Percentiles rank a stretch among this genome's conserved stretches.
phyloP scores from a whole-genome alignment of 352 stramenopile genomes.

The Pythium scleroteichum region DNA sequence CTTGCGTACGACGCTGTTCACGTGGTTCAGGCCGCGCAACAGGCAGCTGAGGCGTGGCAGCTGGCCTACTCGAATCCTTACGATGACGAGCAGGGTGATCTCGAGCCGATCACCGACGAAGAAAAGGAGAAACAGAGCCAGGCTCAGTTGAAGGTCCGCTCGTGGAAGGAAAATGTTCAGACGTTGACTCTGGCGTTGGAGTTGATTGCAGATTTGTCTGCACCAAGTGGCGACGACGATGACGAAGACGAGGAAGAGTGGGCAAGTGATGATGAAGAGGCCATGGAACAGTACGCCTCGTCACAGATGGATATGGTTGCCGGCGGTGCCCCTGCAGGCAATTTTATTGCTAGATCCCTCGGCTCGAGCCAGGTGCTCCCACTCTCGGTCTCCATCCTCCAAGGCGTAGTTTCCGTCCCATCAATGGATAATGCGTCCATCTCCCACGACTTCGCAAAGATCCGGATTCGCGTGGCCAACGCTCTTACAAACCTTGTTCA shows the following conservation, averaged over 20 bases:
- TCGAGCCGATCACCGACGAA: constrained; percentile 61
- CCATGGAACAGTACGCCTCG: constrained; percentile 79
- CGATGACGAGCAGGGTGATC: constrained; percentile 61
- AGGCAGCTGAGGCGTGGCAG: constrained; percentile 57
- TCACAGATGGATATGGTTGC: constrained; percentile 61
- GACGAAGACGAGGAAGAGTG: constrained; percentile 77
- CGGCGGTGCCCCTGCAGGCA: constrained; percentile 17
- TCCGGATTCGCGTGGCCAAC: constrained; percentile 81
- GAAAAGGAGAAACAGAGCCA: constrained; percentile 59
- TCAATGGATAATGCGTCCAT: constrained; percentile 49
- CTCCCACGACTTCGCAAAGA: constrained; percentile 70
- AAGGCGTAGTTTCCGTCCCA: constrained; percentile 76
- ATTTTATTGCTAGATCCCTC: constrained; percentile 36
- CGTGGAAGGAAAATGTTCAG: constrained; percentile 82
- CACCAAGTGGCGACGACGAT: constrained; percentile 54
- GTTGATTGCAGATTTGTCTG: constrained; percentile 67
- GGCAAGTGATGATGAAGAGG: constrained; percentile 87
- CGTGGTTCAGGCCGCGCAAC: constrained; percentile 74
- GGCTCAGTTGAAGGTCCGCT: constrained; percentile 66
- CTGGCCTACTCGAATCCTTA: constrained; percentile 60
- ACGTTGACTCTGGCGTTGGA: constrained; percentile 79
- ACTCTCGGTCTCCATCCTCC: constrained; percentile 66
- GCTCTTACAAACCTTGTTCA: constrained; percentile 84
- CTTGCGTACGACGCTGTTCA: constrained; percentile 81
- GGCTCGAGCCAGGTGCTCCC: constrained; percentile 49